Base-by-base conservation (phyloP, 768 basidiomycete genomes). In the Albatrellus ellisii region DNA sequence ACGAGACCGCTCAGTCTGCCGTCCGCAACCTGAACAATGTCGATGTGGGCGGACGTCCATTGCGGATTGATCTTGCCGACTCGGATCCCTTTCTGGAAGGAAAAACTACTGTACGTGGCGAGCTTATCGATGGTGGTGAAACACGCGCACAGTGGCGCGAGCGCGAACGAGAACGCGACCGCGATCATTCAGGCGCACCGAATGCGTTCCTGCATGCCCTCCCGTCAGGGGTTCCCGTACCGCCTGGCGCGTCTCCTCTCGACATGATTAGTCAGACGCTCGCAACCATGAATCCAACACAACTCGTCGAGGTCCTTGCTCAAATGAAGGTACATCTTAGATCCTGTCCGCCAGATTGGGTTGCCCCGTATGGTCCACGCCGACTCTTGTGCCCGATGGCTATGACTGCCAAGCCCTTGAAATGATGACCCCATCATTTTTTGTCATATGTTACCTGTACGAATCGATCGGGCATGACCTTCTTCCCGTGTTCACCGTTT, bases 11-110 rank as follows among this genome's bases (percentile, higher is more conserved):
- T 6, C 62, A 76, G 20, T 94, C 90, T 39, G 95, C 95, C 36
- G 89, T 99, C 12, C 80, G 95, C 54, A 99, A 98, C 56, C 73
- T 99, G 37, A 90, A 95, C 61, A 88, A 86, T 46, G 77, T 77
- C 39, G 88, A 90, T 52, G 85, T 97, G 25, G 89, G 86, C 43
- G 95, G 95, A 3, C 77, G 95, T 7, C 83, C 86, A 2, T 69
- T 99, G 33, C 79, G 92, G 37, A 92, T 99, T 53, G 94, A 98
- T 59, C 72, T 94, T 26, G 89, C 91, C 35, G 87, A 92, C 56
- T 89, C 86, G 22, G 89, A 91, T 52, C 88, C 91, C 4, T 85
- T 88, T 57, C 77, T 90, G 46, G 81, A 91, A 66, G 83, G 85
- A 52, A 83, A 90, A 67, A 88, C 86, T 7, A 87, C 89, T 41